These are phyloP conservation scores for Teratosphaeria viscida DNA, from an alignment of 2,329 filamentous ascomycete genomes.

Conservation along the genomic window DNA sequence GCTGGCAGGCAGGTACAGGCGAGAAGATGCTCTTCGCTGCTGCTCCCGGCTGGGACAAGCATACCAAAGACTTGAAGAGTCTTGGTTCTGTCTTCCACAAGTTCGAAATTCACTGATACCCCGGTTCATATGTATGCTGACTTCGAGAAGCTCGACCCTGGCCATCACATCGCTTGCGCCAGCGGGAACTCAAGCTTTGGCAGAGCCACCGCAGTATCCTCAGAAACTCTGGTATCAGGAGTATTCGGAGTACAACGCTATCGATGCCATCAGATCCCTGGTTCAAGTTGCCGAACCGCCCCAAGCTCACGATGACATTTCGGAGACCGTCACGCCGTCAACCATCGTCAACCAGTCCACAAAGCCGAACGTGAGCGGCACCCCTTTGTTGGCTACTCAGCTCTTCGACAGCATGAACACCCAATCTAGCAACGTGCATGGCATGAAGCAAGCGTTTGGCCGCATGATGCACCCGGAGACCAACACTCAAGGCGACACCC, in stretches of 20 bases:
- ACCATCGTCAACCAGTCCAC: not conserved
- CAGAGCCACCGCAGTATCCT: not conserved
- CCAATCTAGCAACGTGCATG: slow-evolving; percentile 12
- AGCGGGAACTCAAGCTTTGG: not conserved
- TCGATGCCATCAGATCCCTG: not conserved
- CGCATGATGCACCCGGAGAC: slow-evolving; percentile 20
- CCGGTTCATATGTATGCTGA: not conserved
- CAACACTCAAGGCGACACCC: slow-evolving; percentile 24
- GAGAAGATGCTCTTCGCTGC: slow-evolving; percentile 27
- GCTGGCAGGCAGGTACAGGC: slow-evolving; percentile 26
- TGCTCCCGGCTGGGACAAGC: slow-evolving; percentile 29
- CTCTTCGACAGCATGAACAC: slow-evolving; percentile 9
- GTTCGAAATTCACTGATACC: slow-evolving; percentile 13
- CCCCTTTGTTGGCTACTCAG: not conserved
- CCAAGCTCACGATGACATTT: not conserved
- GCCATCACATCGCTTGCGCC: slow-evolving; percentile 10
- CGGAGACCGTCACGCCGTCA: not conserved
- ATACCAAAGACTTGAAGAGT: slow-evolving; percentile 21
- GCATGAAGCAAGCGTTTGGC: slow-evolving; percentile 16
- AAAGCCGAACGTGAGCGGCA: not conserved
- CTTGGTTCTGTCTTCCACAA: slow-evolving; percentile 32
- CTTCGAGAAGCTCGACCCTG: slow-evolving; percentile 7
- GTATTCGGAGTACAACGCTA: not conserved
- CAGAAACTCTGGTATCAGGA: not conserved
- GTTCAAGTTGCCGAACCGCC: not conserved